These are phyloP conservation scores for Penicillium sp. DNA, from an alignment of 2,329 filamentous ascomycete genomes.

Conservation along the genomic window DNA sequence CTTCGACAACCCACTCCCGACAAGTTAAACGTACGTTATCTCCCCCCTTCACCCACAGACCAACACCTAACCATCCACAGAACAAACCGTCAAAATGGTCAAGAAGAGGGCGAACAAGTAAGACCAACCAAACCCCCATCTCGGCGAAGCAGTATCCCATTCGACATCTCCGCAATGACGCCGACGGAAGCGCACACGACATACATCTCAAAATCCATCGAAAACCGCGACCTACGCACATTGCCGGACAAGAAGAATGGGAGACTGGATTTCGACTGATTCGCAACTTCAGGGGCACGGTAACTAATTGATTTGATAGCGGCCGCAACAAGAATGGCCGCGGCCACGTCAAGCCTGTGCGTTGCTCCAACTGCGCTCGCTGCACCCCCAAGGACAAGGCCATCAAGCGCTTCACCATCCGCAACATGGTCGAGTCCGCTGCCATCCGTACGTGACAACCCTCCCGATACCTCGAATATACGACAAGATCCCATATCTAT, in stretches of 20 bases:
- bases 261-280: conserved; percentile 15
- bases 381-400: conserved; percentile 99
- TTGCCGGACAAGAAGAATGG: conserved; percentile 23
- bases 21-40: conserved; percentile 40
- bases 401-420: conserved; percentile 99
- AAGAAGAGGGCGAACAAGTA: conserved; percentile 76
- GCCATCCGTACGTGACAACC: conserved; percentile 82
- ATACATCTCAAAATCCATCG: conserved; percentile 1
- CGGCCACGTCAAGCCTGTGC: conserved; percentile 99
- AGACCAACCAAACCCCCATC: conserved; percentile 35
- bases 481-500: neutral
- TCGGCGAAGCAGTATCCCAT: conserved; percentile 25
- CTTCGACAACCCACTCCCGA: conserved; percentile 41
- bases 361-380: conserved; percentile 82
- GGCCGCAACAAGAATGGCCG: conserved; percentile 99
- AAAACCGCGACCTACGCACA: conserved; percentile 14
- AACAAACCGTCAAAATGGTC: conserved; percentile 64
- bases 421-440: conserved; percentile 99
- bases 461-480: conserved; percentile 7
- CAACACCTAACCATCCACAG: conserved; percentile 35
- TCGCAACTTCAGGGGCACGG: conserved; percentile 13
- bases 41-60: conserved; percentile 18
- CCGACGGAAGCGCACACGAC: conserved; percentile 15
- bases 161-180: conserved; percentile 28
- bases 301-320: conserved; percentile 51